Evolutionary conservation across 345 rosid species (phyloP), one percentile per base, ranked within the genome.

Genomic region (Camelina hispida): DNA sequence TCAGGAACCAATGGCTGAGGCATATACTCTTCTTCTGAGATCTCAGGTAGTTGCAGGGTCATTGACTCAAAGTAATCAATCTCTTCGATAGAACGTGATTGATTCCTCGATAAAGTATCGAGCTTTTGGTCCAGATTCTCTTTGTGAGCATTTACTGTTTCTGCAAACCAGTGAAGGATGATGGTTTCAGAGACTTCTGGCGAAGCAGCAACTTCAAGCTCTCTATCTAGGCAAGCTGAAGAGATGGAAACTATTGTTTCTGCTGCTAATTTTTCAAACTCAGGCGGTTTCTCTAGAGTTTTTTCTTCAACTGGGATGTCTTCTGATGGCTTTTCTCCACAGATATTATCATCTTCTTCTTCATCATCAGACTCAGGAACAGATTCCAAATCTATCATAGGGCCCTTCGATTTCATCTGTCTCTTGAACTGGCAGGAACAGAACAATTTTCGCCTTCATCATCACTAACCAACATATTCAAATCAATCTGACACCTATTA

Each of bases 121-220:
- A 79, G 72, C 68, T 74, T 79, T 40, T 57, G 14, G 66, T 83
- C 87, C 3, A 80, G 75, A 65, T 84, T 86, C 69, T 81, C 87
- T 22, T 83, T 87, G 71, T 85, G 83, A 42, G 85, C 79, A 53
- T 84, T 72, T 56, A 79, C 75, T 66, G 85, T 79, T 54, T 88
- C 96, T 5, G 85, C 93, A 78, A 91, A 84, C 96, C 95, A 88
- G 43, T 72, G 72, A 66, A 91, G 93, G 47, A 84, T 68, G 42
- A 83, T 76, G 5, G 23, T 60, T 13, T 70, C 60, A 25, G 80
- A 51, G 62, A 79, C 68, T 54, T 75, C 77, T 53, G 67, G 4
- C 15, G 67, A 52, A 55, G 32, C 48, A 74, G 18, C 62, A 38
- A 22, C 82, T 48, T 63, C 79, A 69, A 47, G 34, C 60, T 68